Base-by-base conservation (phyloP, 306 rosid genomes). In the Castanea mollissima region DNA sequence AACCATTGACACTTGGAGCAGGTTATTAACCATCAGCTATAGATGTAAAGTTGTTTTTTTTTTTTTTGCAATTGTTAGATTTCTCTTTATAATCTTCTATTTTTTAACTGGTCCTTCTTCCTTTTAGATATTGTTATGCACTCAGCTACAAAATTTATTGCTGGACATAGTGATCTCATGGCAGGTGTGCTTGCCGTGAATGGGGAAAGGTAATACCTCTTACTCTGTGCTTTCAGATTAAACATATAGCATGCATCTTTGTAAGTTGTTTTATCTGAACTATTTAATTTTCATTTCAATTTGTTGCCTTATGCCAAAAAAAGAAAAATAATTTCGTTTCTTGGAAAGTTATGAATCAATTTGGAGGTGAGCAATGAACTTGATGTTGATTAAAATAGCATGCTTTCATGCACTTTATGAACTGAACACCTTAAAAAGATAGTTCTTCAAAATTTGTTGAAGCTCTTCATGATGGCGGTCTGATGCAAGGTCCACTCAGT, bases 171-270 rank as follows among this genome's bases (percentile, higher is more conserved):
- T 80, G 97, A 91, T 85, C 75, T 91, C 76, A 91, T 94, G 97
- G 99, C 97, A 19, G 99, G 97, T 80, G 99, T 94, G 75, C 91
- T 94, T 71, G 95, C 95, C 58, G 91, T 92, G 77, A 94, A 83
- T 85, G 92, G 91, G 57, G 92, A 92, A 86, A 90, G 93, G 99
- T 92, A 64, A 75, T 74, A 21, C 65, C 69, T 76, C 82, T 85
- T 79, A 25, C 63, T 35, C 65, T 74, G 13, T 79, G 76, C 73
- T 83, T 74, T 81, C 82, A 38, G 21, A 69, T 64, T 32, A 21
- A 34, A 62, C 75, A 67, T 69, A 76, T 76, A 10, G 15, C 60
- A 62, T 55, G 59, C 27, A 63, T 59, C 55, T 68, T 59, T 21
- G 12, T 44, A 74, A 54, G 70, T 34, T 71, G 4, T 54, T 59